Conservation (phyloP, 164 flowering plant species). For the Stephania yunnanensis region DNA sequence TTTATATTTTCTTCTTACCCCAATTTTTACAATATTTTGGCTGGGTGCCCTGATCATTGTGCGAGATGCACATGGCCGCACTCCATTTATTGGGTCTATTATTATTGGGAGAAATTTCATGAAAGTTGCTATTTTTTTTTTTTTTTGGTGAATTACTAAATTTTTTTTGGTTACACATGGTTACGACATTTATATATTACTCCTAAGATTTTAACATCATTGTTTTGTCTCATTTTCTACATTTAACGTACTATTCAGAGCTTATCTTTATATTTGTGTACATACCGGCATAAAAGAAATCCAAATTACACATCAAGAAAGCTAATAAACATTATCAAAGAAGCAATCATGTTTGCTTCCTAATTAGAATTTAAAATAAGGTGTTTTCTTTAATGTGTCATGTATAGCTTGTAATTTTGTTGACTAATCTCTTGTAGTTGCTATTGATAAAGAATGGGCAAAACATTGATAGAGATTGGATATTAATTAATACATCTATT, state of each 20-base stretch:
- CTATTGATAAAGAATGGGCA: background rate
- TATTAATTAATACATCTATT: background rate
- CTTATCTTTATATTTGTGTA: conserved; percentile 5
- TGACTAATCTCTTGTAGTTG: background rate
- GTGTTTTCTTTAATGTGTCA: background rate
- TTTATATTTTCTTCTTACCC: too few species aligned
- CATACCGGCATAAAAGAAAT: conserved; percentile 13
- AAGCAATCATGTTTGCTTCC: conserved; percentile 7
- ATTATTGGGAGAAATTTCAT: conserved; percentile 11
- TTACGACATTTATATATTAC: background rate
- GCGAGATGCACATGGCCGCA: too few species aligned
- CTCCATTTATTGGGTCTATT: too few species aligned
- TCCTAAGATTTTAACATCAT: conserved; percentile 3
- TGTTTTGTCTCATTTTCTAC: background rate
- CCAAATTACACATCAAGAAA: conserved; percentile 12
- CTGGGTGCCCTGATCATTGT: too few species aligned
- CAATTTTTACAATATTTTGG: too few species aligned
- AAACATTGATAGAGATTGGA: background rate
- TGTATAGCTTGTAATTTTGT: background rate
- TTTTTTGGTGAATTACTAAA: too few species aligned
- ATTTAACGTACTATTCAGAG: conserved; percentile 16
- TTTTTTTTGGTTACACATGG: background rate
- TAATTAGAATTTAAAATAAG: background rate
- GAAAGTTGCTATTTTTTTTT: background rate
- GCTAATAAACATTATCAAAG: background rate